Evolutionary conservation across 2,329 filamentous ascomycete genomes (phyloP).

Genomic region (Diaporthe ilicicola): DNA sequence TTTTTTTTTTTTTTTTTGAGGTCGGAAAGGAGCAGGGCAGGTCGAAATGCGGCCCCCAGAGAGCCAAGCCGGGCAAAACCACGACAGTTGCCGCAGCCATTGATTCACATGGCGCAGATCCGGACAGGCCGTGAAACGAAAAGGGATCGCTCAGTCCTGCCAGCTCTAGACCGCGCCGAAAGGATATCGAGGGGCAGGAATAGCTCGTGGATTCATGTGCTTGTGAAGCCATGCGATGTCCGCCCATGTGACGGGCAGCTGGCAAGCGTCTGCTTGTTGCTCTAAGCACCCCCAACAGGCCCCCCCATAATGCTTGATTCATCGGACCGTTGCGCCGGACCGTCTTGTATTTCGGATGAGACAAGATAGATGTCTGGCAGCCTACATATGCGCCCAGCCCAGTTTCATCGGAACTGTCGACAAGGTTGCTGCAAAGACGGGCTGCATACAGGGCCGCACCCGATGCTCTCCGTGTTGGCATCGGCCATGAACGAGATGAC

Average conservation of each 20-base stretch:
- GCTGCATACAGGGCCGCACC: background rate
- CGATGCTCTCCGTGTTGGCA: background rate
- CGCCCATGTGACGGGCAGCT: background rate
- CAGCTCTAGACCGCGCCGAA: background rate
- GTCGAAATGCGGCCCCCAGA: background rate
- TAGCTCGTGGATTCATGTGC: background rate
- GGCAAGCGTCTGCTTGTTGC: background rate
- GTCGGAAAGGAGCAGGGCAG: background rate
- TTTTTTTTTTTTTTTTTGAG: too few relatives aligned
- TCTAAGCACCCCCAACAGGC: background rate
- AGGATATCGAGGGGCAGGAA: background rate
- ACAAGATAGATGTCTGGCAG: slow-evolving; percentile 8
- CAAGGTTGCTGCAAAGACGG: background rate
- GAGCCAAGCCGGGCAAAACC: slow-evolving; percentile 18
- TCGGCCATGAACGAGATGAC: background rate
- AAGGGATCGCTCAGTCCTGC: background rate
- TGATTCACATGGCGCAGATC: slow-evolving; percentile 17
- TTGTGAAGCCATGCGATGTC: background rate
- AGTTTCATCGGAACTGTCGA: slow-evolving; percentile 9
- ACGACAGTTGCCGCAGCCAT: slow-evolving; percentile 20
- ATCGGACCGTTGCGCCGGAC: slow-evolving; percentile 14
- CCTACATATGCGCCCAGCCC: slow-evolving; percentile 4
- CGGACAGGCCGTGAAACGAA: slow-evolving; percentile 17
- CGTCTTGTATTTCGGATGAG: slow-evolving; percentile 12
- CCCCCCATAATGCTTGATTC: background rate